Conservation (phyloP, 805 yeast species). For the Starmerella bombi region DNA sequence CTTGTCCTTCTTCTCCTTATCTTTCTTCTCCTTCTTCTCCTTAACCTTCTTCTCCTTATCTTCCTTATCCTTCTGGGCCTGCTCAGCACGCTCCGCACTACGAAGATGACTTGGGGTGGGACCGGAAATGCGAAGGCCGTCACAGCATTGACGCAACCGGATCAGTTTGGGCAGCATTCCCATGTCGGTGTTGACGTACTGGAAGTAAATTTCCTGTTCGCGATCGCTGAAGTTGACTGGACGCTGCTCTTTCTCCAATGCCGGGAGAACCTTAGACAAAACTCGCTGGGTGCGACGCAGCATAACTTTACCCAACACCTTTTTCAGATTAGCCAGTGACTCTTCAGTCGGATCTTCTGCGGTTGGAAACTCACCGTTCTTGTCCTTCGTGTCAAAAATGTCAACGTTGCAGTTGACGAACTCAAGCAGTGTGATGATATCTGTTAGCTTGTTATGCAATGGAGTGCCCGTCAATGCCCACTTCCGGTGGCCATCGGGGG, state of each 20-base stretch:
- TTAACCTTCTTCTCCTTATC: not conserved
- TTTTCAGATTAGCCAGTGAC: conserved; percentile 16
- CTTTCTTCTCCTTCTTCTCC: not conserved
- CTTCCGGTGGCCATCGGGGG: conserved; percentile 28
- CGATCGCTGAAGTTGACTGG: conserved; percentile 1
- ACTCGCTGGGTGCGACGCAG: conserved; percentile 36
- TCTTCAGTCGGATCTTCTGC: not conserved
- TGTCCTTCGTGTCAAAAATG: not conserved
- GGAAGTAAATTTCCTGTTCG: not conserved
- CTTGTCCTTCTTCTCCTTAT: not conserved
- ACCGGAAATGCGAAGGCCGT: conserved; percentile 2
- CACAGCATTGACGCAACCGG: conserved; percentile 18
- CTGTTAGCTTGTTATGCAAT: conserved; percentile 43
- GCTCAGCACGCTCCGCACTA: too few relatives aligned
- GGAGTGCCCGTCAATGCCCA: conserved; percentile 61
- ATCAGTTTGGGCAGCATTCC: not conserved
- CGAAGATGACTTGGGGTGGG: too few relatives aligned
- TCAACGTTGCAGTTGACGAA: conserved; percentile 25
- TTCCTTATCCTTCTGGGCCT: not conserved
- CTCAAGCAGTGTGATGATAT: conserved; percentile 38
- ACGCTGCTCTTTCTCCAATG: conserved; percentile 1
- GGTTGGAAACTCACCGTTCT: too few relatives aligned
- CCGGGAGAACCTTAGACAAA: conserved; percentile 20
- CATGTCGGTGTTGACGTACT: not conserved
- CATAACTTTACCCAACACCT: conserved; percentile 29